Conservation (phyloP, 768 basidiomycete species). For the Suillus spraguei region DNA sequence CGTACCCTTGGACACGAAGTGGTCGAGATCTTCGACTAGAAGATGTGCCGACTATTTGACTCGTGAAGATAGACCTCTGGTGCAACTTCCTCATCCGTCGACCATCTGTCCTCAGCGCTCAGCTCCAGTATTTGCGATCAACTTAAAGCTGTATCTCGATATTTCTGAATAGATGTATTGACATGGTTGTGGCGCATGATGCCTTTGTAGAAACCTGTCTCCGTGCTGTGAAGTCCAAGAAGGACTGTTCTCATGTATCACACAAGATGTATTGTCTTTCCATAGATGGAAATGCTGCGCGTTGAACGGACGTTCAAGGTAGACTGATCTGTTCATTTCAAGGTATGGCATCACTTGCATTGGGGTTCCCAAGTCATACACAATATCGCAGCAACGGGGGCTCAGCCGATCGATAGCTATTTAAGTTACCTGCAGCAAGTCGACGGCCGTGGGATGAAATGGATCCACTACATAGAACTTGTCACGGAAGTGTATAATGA, state of each 20-base stretch:
- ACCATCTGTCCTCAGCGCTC: no score
- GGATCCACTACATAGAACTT: no score
- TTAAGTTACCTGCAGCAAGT: neutral
- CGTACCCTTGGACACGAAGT: neutral
- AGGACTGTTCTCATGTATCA: conserved; percentile 2
- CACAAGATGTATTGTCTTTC: no score
- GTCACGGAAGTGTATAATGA: no score
- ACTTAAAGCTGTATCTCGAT: conserved; percentile 10
- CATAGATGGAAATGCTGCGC: neutral
- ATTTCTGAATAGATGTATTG: neutral
- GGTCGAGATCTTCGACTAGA: no score
- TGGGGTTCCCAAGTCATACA: neutral
- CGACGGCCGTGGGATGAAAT: neutral
- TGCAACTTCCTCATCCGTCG: neutral
- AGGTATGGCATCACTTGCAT: neutral
- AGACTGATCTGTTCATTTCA: conserved; percentile 1
- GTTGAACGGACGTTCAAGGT: neutral
- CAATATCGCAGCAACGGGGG: neutral
- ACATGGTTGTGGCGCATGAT: neutral
- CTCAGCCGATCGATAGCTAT: no score
- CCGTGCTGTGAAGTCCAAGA: neutral
- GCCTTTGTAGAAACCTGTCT: neutral
- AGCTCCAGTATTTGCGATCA: neutral
- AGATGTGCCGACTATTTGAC: neutral
- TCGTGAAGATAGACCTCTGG: neutral